Percentiles rank a stretch among this genome's conserved stretches.
Conservation (phyloP, 2,329 filamentous ascomycete species). For the Chlorencoelia australis region DNA sequence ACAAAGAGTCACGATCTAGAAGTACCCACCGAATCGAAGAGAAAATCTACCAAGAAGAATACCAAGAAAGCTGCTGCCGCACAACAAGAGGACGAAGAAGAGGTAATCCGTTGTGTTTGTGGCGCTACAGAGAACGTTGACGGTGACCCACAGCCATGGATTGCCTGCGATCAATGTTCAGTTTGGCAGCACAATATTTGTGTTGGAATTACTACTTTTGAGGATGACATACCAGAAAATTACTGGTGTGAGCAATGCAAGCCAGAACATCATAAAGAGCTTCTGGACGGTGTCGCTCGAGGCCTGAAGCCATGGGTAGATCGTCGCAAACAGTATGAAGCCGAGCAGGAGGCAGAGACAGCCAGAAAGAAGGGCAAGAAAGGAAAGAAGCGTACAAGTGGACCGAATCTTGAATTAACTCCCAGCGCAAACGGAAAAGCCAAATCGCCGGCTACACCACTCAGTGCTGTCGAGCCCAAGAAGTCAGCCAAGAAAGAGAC, state of each 20-base stretch:
- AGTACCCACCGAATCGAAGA: conserved; percentile 41
- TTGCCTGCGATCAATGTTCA: conserved; percentile 84
- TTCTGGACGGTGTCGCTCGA: conserved; percentile 65
- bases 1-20: conserved; percentile 76
- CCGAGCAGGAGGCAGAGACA: conserved; percentile 44
- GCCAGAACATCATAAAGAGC: conserved; percentile 67
- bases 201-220: conserved; percentile 72
- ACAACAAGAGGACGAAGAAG: conserved; percentile 40
- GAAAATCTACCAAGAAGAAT: conserved; percentile 38
- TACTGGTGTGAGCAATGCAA: conserved; percentile 91
- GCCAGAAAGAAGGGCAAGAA: conserved; percentile 45
- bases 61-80: conserved; percentile 40
- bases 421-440: conserved; percentile 29
- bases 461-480: conserved; percentile 22
- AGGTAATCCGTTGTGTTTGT: conserved; percentile 85
- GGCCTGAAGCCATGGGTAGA: conserved; percentile 85
- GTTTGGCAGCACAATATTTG: conserved; percentile 98
- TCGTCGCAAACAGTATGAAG: conserved; percentile 46
- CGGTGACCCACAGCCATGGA: conserved; percentile 84
- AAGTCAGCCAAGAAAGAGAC: conserved; percentile 33
- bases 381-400: conserved; percentile 52
- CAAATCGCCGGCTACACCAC: conserved; percentile 19
- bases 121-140: conserved; percentile 79
- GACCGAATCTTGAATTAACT: conserved; percentile 39
- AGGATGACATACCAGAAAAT: conserved; percentile 64